These are phyloP conservation scores for Lasiosphaeris hirsuta DNA, from an alignment of 495 filamentous ascomycete genomes.

Conservation along the genomic window DNA sequence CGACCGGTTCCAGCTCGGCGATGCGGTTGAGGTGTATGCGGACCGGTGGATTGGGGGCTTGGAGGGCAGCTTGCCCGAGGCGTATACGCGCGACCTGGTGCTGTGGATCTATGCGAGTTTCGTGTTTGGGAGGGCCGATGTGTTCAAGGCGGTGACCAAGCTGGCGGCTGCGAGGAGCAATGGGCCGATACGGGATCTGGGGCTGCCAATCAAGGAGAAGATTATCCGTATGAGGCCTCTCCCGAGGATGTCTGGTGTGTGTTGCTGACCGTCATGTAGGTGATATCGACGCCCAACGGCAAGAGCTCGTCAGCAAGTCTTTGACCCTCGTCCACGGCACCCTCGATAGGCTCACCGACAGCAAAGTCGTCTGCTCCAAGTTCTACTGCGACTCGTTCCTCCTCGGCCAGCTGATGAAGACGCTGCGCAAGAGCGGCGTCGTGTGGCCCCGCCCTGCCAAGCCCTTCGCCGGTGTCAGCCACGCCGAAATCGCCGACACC, in stretches of 20 bases:
- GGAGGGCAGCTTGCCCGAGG: conserved; percentile 4
- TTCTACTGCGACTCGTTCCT: not conserved
- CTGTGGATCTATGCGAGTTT: conserved; percentile 29
- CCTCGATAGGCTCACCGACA: not conserved
- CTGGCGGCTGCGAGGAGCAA: conserved; percentile 12
- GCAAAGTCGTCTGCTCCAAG: not conserved
- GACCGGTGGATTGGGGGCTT: conserved; percentile 43
- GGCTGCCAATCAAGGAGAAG: conserved; percentile 28
- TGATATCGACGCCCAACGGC: conserved; percentile 21
- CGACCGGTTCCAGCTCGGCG: conserved; percentile 49
- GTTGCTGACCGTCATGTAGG: conserved; percentile 3
- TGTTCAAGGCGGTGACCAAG: conserved; percentile 25
- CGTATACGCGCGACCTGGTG: conserved; percentile 17
- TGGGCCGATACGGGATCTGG: conserved; percentile 20
- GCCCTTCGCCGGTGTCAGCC: not conserved
- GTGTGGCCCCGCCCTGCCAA: not conserved
- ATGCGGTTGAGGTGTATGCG: conserved; percentile 39
- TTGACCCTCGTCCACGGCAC: not conserved
- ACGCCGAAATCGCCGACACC: not conserved
- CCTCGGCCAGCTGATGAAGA: not conserved
- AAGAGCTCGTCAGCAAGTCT: not conserved
- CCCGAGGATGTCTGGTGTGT: not conserved
- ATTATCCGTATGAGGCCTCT: conserved; percentile 22
- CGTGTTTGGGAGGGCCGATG: conserved; percentile 25
- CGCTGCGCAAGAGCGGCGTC: not conserved